These are phyloP conservation scores for Sphaerulina musiva DNA, from an alignment of 2,329 filamentous ascomycete genomes.

Conservation along the genomic window DNA sequence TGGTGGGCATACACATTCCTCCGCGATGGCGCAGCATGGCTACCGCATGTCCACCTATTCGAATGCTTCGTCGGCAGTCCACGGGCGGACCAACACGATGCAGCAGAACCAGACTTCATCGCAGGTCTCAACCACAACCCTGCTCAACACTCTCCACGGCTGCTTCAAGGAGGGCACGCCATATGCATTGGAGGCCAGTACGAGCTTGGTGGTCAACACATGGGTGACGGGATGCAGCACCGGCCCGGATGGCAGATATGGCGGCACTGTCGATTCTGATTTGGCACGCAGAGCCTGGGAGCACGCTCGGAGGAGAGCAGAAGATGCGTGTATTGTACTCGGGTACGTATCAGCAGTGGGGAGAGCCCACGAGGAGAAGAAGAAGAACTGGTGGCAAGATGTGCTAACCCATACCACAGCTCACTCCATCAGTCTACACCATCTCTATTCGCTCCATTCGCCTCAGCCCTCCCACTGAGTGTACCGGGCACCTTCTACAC, in stretches of 20 bases:
- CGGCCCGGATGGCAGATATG: slow-evolving; percentile 60
- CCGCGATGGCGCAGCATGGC: slow-evolving; percentile 45
- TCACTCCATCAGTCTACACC: slow-evolving; percentile 85
- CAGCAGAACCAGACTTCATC: slow-evolving; percentile 48
- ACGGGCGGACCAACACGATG: slow-evolving; percentile 46
- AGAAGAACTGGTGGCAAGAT: not conserved
- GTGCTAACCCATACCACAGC: slow-evolving; percentile 41
- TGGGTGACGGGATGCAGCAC: slow-evolving; percentile 77
- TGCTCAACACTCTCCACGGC: slow-evolving; percentile 86
- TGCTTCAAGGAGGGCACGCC: slow-evolving; percentile 75
- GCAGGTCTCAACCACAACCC: slow-evolving; percentile 85
- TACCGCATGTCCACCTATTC: slow-evolving; percentile 58
- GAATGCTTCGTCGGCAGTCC: slow-evolving; percentile 50
- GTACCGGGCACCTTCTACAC: slow-evolving; percentile 70
- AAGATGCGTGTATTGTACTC: slow-evolving; percentile 88
- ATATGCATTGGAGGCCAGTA: slow-evolving; percentile 82
- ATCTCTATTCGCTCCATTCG: slow-evolving; percentile 73
- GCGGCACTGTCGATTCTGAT: slow-evolving; percentile 72
- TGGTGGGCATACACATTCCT: slow-evolving; percentile 17
- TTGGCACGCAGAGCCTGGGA: slow-evolving; percentile 85
- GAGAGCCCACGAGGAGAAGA: not conserved
- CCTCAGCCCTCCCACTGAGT: slow-evolving; percentile 71
- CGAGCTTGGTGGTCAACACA: slow-evolving; percentile 89
- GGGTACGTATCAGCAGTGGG: slow-evolving; percentile 51
- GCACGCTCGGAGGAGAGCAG: slow-evolving; percentile 85